These are phyloP conservation scores for Aphanoascus verrucosus DNA, from an alignment of 2,329 filamentous ascomycete species.

Conservation along the genomic window DNA sequence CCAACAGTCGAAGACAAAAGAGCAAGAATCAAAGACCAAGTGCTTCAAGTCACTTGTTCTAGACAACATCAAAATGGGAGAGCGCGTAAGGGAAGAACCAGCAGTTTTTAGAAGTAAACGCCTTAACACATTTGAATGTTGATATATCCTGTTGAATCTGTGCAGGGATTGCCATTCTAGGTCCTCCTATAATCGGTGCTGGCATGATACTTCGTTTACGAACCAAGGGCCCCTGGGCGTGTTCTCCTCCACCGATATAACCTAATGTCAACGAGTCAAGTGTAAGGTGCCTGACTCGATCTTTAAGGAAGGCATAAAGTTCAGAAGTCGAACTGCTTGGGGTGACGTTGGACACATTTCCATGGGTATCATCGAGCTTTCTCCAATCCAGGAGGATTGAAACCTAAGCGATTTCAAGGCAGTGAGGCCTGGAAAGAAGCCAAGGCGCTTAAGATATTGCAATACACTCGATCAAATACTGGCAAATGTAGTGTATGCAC, in stretches of 20 bases:
- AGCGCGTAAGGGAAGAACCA: constrained; percentile 54
- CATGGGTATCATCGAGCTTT: constrained; percentile 42
- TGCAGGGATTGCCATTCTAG: constrained; percentile 9
- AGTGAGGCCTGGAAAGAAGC: constrained; percentile 53
- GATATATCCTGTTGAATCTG: constrained; percentile 29
- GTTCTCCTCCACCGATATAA: constrained; percentile 58
- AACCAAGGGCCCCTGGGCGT: constrained; percentile 50
- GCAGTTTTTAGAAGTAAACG: constrained; percentile 57
- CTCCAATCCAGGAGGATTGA: constrained; percentile 59
- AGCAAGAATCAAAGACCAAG: constrained; percentile 54
- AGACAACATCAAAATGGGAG: constrained; percentile 42
- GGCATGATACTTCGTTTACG: constrained; percentile 54
- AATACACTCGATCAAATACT: constrained; percentile 55
- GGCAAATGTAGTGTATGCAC: constrained; percentile 53
- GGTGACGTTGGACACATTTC: constrained; percentile 30
- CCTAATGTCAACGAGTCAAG: constrained; percentile 54
- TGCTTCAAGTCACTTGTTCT: constrained; percentile 40
- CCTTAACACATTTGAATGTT: constrained; percentile 46
- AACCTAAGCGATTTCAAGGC: constrained; percentile 46
- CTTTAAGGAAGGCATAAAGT: constrained; percentile 45
- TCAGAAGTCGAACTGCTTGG: constrained; percentile 43
- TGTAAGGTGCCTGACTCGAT: constrained; percentile 41
- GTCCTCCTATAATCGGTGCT: constrained; percentile 35
- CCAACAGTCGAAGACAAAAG: constrained; percentile 44
- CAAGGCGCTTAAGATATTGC: constrained; percentile 43